Evolutionary conservation across 208 protist genomes (phyloP), one percentile per base, ranked within the genome.

Genomic region (Trypanosoma conorhini): DNA sequence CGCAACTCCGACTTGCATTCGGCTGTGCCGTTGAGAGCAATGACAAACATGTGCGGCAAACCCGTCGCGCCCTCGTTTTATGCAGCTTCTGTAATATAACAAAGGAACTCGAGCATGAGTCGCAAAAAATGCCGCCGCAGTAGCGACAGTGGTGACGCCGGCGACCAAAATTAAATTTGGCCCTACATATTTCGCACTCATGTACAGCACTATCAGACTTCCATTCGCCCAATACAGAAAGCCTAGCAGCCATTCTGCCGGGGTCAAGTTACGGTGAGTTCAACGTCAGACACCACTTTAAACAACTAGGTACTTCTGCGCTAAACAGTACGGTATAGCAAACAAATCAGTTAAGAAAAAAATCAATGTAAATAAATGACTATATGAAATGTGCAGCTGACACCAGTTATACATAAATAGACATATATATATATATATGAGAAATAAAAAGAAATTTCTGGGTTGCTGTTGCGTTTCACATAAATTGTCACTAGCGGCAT

Each of bases 111-210:
- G 73, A 81, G 63, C 85, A 90, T 0, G 70, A 60, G 30, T 62
- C 62, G 59, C 82, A 87, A 59, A 87, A 90, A 51, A 86, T 81
- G 22, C 69, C 62, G 22, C 79, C 79, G 51, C 75, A 80, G 31
- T 66, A 72, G 5, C 75, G 60, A 55, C 75, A 80, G 44, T 80
- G 75, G 40, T 91, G 82, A 46, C 79, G 76, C 31, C 80, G 57
- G 26, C 56, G 62, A 28, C 67, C 62, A n/a, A 86, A 55, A 28
- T 38, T 79, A 56, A 87, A 86, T 51, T 30, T 48, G 0, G 28
- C 26, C 0, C 55, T 31, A 62, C 85, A 87, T 22, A 35, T 51
- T 58, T 84, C 80, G 50, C 85, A 91, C 15, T 24, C 9, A 0
- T 51, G 30, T 33, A 66, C 64, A 0, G 40, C n/a, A 28, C 59